Conservation (phyloP, 306 rosid genomes). For the Lathyrus sativus region DNA sequence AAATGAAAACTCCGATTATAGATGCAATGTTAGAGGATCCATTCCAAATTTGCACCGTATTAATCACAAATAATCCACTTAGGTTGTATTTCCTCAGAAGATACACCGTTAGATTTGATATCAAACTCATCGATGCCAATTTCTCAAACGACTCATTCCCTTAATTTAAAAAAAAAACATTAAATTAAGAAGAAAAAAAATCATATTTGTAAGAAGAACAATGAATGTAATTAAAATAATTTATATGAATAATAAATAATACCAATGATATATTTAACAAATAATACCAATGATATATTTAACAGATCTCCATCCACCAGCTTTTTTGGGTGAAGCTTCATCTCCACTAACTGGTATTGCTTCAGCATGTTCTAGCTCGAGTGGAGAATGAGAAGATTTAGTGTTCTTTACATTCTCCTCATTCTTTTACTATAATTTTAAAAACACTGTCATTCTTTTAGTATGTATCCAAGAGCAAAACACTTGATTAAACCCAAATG, state of each 20-base stretch:
- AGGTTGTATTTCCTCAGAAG: constrained; percentile 56
- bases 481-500: too few relatives aligned
- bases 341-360: background rate
- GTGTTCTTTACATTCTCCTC: constrained; percentile 35
- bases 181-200: background rate
- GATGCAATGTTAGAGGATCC: constrained; percentile 72
- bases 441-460: too few relatives aligned
- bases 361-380: constrained; percentile 16
- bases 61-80: constrained; percentile 55
- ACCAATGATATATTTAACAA: too few relatives aligned
- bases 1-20: constrained; percentile 67
- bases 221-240: background rate
- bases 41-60: constrained; percentile 71
- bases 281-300: too few relatives aligned
- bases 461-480: too few relatives aligned
- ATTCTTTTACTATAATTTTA: too few relatives aligned
- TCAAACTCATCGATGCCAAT: constrained; percentile 86
- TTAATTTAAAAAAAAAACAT: constrained; percentile 20
- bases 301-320: constrained; percentile 45
- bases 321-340: background rate
- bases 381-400: constrained; percentile 1
- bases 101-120: constrained; percentile 64
- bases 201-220: background rate
- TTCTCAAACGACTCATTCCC: constrained; percentile 89
- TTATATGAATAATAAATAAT: background rate